A percentile compares a stretch with the other conserved stretches of the same genome.
Conservation (phyloP, 768 basidiomycete species). For the Stropharia rugosoannulata region DNA sequence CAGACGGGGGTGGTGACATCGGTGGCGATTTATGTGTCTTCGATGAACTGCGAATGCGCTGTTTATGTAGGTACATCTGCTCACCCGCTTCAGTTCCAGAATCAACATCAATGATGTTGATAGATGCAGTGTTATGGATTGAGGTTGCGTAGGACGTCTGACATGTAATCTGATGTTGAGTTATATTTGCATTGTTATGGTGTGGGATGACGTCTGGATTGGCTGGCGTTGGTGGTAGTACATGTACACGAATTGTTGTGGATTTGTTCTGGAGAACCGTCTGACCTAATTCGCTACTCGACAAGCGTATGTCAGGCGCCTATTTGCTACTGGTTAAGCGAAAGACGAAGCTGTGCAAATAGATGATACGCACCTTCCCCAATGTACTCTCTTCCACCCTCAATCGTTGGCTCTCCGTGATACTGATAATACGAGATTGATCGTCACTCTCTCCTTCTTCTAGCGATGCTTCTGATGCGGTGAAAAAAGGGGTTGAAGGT, state of each 20-base stretch:
- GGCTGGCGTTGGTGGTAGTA: slow-evolving; percentile 3
- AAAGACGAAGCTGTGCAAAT: background rate
- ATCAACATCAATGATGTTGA: background rate
- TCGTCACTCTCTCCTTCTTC: slow-evolving; percentile 1
- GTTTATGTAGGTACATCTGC: background rate
- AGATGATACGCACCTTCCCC: background rate
- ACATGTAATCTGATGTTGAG: background rate
- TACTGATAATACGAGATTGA: background rate
- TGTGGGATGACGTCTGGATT: background rate
- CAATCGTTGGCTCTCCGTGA: background rate
- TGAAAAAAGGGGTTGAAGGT: slow-evolving; percentile 13
- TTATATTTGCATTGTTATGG: background rate
- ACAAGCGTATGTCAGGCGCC: background rate
- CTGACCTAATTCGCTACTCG: background rate
- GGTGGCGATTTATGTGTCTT: slow-evolving; percentile 1
- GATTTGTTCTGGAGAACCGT: background rate
- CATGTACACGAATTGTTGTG: background rate
- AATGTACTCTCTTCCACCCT: slow-evolving; percentile 1
- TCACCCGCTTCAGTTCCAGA: background rate
- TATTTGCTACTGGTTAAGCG: background rate
- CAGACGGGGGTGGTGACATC: slow-evolving; percentile 11
- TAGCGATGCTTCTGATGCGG: slow-evolving; percentile 5
- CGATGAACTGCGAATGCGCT: background rate
- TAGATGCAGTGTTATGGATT: background rate
- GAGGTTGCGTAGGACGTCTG: background rate